These are phyloP conservation scores for Mycena vitilis DNA, from an alignment of 768 basidiomycete genomes.

Conservation along the genomic window DNA sequence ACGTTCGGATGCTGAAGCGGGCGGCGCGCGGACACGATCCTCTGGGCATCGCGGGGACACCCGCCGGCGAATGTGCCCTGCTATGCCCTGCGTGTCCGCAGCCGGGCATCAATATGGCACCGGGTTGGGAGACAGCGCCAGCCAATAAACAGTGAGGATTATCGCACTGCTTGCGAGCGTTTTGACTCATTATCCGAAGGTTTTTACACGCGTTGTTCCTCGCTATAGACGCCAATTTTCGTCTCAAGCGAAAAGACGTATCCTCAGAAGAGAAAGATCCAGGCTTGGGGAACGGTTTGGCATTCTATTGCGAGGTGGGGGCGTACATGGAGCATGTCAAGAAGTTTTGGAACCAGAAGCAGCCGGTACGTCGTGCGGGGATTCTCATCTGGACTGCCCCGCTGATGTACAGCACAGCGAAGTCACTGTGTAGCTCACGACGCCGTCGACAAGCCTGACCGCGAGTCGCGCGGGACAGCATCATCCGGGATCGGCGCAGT, in stretches of 20 bases:
- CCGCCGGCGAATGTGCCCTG: slow-evolving; percentile 30
- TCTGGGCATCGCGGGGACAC: background rate
- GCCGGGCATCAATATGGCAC: slow-evolving; percentile 39
- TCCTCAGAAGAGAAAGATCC: slow-evolving; percentile 33
- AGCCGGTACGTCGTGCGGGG: background rate
- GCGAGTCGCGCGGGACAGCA: slow-evolving; percentile 13
- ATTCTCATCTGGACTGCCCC: background rate
- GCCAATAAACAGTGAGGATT: slow-evolving; percentile 20
- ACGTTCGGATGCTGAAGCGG: slow-evolving; percentile 39
- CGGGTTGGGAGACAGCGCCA: slow-evolving; percentile 22
- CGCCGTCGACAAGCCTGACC: slow-evolving; percentile 25
- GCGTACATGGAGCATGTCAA: slow-evolving; percentile 21
- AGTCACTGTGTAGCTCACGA: slow-evolving; percentile 20
- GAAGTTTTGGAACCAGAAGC: background rate
- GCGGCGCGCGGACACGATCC: slow-evolving; percentile 23
- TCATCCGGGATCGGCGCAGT: slow-evolving; percentile 37
- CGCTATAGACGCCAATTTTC: slow-evolving; percentile 42
- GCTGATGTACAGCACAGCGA: too few relatives aligned
- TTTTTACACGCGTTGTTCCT: slow-evolving; percentile 29
- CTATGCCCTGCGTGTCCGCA: slow-evolving; percentile 45
- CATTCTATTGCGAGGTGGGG: slow-evolving; percentile 25
- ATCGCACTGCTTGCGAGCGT: too few relatives aligned
- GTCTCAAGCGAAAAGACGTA: slow-evolving; percentile 30
- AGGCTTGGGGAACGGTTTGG: slow-evolving; percentile 28
- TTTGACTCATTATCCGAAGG: slow-evolving; percentile 11